Base-by-base conservation (phyloP, 331 rosid genomes). In the Arachis monticola region DNA sequence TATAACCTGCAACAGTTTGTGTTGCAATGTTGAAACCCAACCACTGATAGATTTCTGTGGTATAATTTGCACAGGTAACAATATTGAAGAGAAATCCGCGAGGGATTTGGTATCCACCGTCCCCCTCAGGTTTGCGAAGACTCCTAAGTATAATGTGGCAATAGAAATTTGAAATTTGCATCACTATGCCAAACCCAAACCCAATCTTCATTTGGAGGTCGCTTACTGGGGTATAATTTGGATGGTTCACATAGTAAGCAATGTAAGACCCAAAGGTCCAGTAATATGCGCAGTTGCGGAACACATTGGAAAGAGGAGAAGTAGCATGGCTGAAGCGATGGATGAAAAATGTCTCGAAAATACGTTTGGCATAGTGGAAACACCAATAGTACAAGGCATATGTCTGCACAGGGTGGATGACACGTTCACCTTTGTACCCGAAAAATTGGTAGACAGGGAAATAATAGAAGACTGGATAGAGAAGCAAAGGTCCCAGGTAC, bases 21-120 rank as follows among this genome's bases (percentile, higher is more conserved):
- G 99, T 92, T 6, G 97, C 97, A 67, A 95, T 77, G 80, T 95
- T 95, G 88, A 95, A 95, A 6, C 99, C 99, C 78, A 95, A 41
- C 99, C 99, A 95, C 85, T 95, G 99, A 81, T 95, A 95, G 67
- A 95, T 95, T 85, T 95, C 99, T 1, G 97, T 95, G 7, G 99
- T 90, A 64, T 95, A 95, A 78, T 95, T 95, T 50, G 99, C 99
- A 76, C 99, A 95, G 8, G 99, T 95, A 76, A 92, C 98, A 51
- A 95, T 84, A 60, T 88, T 92, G 91, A 95, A 95, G 68, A 95
- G 88, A 83, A 92, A 95, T 48, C 99, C 99, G 9, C 52, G 71
- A 11, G 98, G 99, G 52, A 95, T 95, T 79, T 95, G 99, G 78
- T 95, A 95, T 41, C 96, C 99, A 51, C 98, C 97, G 56, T 80